A percentile compares a stretch with the other conserved stretches of the same genome.
Evolutionary conservation across 768 basidiomycete species (phyloP).

Genomic region (Dioszegia hungarica): DNA sequence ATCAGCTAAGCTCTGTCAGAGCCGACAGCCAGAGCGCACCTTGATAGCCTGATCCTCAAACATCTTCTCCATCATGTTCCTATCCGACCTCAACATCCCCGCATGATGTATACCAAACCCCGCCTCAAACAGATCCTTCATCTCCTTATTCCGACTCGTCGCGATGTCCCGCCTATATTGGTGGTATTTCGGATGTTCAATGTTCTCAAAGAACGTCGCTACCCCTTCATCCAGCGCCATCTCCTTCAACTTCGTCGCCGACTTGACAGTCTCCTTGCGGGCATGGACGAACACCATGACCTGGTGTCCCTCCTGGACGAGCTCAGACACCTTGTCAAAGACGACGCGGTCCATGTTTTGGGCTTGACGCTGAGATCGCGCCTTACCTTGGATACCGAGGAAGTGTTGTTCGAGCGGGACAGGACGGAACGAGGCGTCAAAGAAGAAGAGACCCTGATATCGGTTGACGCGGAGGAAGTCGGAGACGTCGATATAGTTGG

Average conservation of each 20-base stretch:
- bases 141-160: constrained; percentile 85
- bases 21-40: constrained; percentile 52
- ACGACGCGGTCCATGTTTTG: constrained; percentile 83
- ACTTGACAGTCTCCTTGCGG: constrained; percentile 94
- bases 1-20: neutral
- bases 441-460: constrained; percentile 86
- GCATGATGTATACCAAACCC: constrained; percentile 99
- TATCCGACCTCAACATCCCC: constrained; percentile 89
- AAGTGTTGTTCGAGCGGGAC: constrained; percentile 97
- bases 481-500: constrained; percentile 94
- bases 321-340: constrained; percentile 80
- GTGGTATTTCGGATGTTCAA: constrained; percentile 72
- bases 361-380: constrained; percentile 64
- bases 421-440: constrained; percentile 94
- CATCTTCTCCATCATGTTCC: constrained; percentile 91
- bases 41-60: constrained; percentile 89
- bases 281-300: constrained; percentile 99
- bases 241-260: constrained; percentile 74
- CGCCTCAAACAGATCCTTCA: constrained; percentile 84
- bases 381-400: constrained; percentile 84
- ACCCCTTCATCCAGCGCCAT: constrained; percentile 66
- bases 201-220: constrained; percentile 71
- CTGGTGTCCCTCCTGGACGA: constrained; percentile 89
- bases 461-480: constrained; percentile 85
- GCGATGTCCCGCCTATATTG: constrained; percentile 72